These are phyloP conservation scores for Aspergillus spinulosporus DNA, from an alignment of 2,329 filamentous ascomycete species.

Conservation along the genomic window DNA sequence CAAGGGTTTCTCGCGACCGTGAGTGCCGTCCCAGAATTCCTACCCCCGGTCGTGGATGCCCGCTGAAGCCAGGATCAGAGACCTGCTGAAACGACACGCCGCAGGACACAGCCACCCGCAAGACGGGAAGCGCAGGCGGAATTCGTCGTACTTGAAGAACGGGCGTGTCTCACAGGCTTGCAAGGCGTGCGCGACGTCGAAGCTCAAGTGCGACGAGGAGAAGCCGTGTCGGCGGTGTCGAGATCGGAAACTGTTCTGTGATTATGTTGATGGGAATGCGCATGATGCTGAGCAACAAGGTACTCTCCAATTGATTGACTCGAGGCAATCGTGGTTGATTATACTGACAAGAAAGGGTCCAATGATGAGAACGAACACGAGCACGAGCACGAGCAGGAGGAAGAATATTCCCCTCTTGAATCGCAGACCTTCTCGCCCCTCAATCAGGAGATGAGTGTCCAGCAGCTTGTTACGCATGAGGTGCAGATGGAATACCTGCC, in stretches of 20 bases:
- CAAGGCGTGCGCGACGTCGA: conserved; percentile 53
- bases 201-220: conserved; percentile 56
- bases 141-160: conserved; percentile 24
- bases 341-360: conserved; percentile 9
- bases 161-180: conserved; percentile 53
- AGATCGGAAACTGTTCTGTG: conserved; percentile 51
- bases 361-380: conserved; percentile 7
- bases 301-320: background rate
- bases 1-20: conserved; percentile 37
- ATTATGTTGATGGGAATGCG: conserved; percentile 29
- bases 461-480: conserved; percentile 17
- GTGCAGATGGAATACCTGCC: conserved; percentile 14
- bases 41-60: background rate
- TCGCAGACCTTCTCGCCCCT: conserved; percentile 19
- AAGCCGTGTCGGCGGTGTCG: conserved; percentile 56
- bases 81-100: conserved; percentile 54
- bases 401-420: conserved; percentile 7
- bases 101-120: conserved; percentile 39
- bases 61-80: conserved; percentile 25
- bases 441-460: background rate
- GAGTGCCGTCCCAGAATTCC: conserved; percentile 10
- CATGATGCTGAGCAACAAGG: conserved; percentile 20
- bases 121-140: conserved; percentile 32
- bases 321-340: no score
- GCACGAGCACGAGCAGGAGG: background rate